phyloP scores from a whole-genome alignment of 202 grass and related monocot species.

The Zizania palustris region DNA sequence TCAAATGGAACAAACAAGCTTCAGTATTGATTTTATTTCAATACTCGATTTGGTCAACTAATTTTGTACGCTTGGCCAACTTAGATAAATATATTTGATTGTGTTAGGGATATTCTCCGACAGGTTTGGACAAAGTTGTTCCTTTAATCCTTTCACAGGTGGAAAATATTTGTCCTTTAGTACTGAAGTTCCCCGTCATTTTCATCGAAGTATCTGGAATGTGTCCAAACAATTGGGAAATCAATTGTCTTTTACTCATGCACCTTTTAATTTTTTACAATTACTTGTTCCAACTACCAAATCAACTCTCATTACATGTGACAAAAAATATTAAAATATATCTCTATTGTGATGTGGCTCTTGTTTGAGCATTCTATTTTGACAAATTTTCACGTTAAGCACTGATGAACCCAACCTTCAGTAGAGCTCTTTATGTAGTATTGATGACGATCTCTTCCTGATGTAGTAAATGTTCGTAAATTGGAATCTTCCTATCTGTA shows the following conservation, averaged over 20 bases:
- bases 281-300: conserved; percentile 27
- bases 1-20: conserved; percentile 11
- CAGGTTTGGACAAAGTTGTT: conserved; percentile 37
- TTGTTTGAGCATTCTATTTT: conserved; percentile 2
- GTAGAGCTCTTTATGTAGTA: not conserved
- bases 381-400: not conserved
- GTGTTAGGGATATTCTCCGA: not conserved
- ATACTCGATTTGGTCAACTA: not conserved
- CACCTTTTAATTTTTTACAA: conserved; percentile 12
- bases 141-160: conserved; percentile 39
- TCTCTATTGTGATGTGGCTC: not conserved
- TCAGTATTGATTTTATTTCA: not conserved
- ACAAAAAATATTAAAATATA: not conserved
- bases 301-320: not conserved
- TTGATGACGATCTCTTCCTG: not conserved
- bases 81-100: conserved; percentile 25
- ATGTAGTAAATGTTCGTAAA: conserved; percentile 9
- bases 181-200: not conserved
- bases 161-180: conserved; percentile 20
- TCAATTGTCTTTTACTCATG: not conserved
- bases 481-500: not conserved
- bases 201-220: conserved; percentile 14
- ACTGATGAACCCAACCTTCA: conserved; percentile 1
- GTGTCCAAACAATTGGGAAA: not conserved
- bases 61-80: conserved; percentile 7